Evolutionary conservation across 2,329 filamentous ascomycete species (phyloP).

Genomic region (Exophiala dermatitidis): DNA sequence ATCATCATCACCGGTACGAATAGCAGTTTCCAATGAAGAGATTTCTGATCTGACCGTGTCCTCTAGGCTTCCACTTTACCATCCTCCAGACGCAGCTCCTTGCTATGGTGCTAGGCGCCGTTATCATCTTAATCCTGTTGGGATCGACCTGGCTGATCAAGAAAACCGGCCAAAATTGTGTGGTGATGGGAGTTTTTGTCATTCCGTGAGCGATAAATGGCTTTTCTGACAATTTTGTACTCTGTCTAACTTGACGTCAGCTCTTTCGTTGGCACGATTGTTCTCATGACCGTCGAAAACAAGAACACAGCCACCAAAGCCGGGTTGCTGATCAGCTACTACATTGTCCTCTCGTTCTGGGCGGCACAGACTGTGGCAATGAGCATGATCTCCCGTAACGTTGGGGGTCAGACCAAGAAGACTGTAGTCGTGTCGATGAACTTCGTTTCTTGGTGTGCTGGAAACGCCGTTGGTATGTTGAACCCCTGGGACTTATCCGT

Average conservation of each 20-base stretch:
- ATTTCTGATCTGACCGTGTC: conserved; percentile 42
- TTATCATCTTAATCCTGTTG: conserved; percentile 65
- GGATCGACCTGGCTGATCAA: conserved; percentile 61
- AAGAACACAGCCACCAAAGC: conserved; percentile 52
- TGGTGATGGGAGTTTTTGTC: conserved; percentile 59
- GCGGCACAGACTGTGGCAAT: conserved; percentile 61
- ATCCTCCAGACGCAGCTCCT: conserved; percentile 63
- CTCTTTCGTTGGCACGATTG: conserved; percentile 63
- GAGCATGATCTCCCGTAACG: conserved; percentile 61
- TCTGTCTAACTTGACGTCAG: not conserved
- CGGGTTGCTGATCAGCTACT: conserved; percentile 65
- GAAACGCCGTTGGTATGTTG: conserved; percentile 50
- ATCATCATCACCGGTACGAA: conserved; percentile 30
- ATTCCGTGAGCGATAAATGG: conserved; percentile 42
- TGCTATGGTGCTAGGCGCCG: conserved; percentile 66
- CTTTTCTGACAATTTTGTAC: not conserved
- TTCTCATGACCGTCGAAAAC: conserved; percentile 62
- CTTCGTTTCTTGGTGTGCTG: conserved; percentile 62
- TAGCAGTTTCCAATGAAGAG: not conserved
- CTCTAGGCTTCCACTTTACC: conserved; percentile 55
- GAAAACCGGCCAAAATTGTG: conserved; percentile 60
- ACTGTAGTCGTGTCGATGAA: conserved; percentile 60
- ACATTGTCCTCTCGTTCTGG: conserved; percentile 72
- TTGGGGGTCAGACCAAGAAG: conserved; percentile 69
- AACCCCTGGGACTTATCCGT: not conserved